These are phyloP conservation scores for Mallotus nudiflorus DNA, from an alignment of 345 rosid genomes.

Conservation along the genomic window DNA sequence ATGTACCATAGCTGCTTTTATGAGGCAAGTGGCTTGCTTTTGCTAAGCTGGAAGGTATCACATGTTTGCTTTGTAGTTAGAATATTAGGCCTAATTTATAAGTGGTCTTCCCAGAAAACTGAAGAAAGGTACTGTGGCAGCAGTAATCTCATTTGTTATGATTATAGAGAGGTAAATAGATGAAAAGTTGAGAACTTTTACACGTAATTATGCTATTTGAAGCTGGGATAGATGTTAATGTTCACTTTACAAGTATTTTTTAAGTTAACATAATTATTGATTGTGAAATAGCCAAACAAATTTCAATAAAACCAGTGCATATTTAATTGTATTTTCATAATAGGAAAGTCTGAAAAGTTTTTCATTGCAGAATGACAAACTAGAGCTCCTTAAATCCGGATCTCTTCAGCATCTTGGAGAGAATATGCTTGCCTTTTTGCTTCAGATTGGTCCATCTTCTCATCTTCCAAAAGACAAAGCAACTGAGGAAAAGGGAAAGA, in stretches of 20 bases:
- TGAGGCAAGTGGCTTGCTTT: neutral
- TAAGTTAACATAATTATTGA: neutral
- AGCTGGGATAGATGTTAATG: neutral
- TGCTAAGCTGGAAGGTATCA: neutral
- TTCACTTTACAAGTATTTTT: neutral
- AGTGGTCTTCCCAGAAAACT: neutral
- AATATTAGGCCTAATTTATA: neutral
- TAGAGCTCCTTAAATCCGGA: slow-evolving; percentile 83
- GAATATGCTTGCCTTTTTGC: slow-evolving; percentile 90
- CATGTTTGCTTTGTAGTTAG: neutral
- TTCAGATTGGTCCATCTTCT: slow-evolving; percentile 61
- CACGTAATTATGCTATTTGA: neutral
- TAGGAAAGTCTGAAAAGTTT: slow-evolving; percentile 7
- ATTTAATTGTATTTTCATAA: neutral
- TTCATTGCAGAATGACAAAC: slow-evolving; percentile 78
- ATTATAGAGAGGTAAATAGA: neutral
- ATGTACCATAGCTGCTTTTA: neutral
- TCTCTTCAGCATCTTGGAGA: slow-evolving; percentile 99
- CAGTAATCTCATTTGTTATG: neutral
- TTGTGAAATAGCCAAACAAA: neutral
- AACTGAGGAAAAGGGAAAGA: slow-evolving; percentile 36
- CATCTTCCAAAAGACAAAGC: slow-evolving; percentile 46
- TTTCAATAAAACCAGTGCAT: neutral
- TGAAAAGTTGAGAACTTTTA: neutral
- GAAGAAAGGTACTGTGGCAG: neutral